Conservation (phyloP, 2,329 filamentous ascomycete genomes). For the Ascomycota sp. region DNA sequence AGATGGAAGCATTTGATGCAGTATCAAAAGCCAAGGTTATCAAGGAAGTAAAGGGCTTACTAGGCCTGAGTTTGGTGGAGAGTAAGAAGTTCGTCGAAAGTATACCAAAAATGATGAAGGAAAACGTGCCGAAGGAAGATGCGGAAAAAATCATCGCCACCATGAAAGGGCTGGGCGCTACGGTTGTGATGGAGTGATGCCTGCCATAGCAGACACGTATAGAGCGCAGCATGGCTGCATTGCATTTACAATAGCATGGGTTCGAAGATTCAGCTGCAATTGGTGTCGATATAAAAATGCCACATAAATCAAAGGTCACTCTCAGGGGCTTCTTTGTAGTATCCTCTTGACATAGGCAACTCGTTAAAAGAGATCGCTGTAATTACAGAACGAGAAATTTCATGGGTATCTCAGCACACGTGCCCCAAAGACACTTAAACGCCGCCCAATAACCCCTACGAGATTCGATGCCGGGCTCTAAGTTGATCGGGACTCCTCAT, state of each 20-base stretch:
- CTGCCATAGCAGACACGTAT: neutral
- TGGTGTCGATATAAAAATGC: conserved; percentile 11
- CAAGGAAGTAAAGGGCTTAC: conserved; percentile 96
- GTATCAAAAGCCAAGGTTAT: conserved; percentile 93
- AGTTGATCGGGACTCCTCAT: conserved; percentile 9
- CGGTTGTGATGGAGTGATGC: conserved; percentile 71
- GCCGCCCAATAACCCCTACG: conserved; percentile 7
- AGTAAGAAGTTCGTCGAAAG: conserved; percentile 99
- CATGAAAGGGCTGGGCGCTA: conserved; percentile 82
- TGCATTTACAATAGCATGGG: conserved; percentile 19
- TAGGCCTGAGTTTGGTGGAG: conserved; percentile 90
- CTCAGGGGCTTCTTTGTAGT: too few relatives aligned
- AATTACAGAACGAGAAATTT: neutral
- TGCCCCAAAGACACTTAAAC: conserved; percentile 6
- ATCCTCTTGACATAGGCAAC: too few relatives aligned
- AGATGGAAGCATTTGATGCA: conserved; percentile 78
- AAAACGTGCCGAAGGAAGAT: conserved; percentile 96
- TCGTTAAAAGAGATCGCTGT: neutral
- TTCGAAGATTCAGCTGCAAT: conserved; percentile 1
- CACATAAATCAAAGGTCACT: conserved; percentile 2
- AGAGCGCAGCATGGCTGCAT: conserved; percentile 13
- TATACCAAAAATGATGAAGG: conserved; percentile 96
- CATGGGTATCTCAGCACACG: conserved; percentile 11
- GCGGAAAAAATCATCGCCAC: conserved; percentile 94
- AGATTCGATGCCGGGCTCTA: neutral